These are phyloP conservation scores for Rhizopus arrhizus DNA, from an alignment of 371 early-diverging fungal genomes.

Conservation along the genomic window DNA sequence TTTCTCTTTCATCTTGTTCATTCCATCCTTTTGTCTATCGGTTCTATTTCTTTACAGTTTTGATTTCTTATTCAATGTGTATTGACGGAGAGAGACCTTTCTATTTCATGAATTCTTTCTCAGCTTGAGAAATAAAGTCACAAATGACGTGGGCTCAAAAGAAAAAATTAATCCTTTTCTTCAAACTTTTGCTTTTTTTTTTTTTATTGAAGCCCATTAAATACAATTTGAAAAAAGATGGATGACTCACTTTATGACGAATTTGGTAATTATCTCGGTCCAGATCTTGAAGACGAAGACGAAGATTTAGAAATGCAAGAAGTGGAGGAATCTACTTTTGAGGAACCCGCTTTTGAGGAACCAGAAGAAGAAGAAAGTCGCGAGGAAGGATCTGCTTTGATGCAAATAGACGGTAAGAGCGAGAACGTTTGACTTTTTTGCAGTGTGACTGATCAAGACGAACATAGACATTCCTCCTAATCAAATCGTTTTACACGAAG, in stretches of 20 bases:
- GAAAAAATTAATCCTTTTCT: not conserved
- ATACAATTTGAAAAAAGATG: slow-evolving; percentile 48
- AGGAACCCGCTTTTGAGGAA: not conserved
- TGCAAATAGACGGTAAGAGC: slow-evolving; percentile 48
- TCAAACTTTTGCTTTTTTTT: not conserved
- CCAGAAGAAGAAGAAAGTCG: slow-evolving; percentile 52
- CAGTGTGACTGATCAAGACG: too few species aligned
- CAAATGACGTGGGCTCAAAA: slow-evolving; percentile 20
- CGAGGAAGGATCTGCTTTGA: slow-evolving; percentile 51
- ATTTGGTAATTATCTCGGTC: slow-evolving; percentile 98
- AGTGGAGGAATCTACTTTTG: slow-evolving; percentile 16
- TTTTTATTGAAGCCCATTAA: too few species aligned
- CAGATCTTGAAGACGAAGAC: slow-evolving; percentile 78
- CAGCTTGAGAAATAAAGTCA: slow-evolving; percentile 6
- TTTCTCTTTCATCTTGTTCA: not conserved
- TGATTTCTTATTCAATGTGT: not conserved
- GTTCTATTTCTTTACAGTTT: too few species aligned
- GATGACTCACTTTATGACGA: slow-evolving; percentile 90
- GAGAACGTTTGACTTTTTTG: not conserved
- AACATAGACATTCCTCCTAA: slow-evolving; percentile 63
- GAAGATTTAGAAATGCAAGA: slow-evolving; percentile 38
- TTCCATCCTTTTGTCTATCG: not conserved
- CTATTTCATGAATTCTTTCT: too few species aligned
- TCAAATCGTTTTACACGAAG: slow-evolving; percentile 94
- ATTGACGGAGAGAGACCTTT: too few species aligned